Conservation (phyloP, 179 eudicot species). For the Patellifolia procumbens region DNA sequence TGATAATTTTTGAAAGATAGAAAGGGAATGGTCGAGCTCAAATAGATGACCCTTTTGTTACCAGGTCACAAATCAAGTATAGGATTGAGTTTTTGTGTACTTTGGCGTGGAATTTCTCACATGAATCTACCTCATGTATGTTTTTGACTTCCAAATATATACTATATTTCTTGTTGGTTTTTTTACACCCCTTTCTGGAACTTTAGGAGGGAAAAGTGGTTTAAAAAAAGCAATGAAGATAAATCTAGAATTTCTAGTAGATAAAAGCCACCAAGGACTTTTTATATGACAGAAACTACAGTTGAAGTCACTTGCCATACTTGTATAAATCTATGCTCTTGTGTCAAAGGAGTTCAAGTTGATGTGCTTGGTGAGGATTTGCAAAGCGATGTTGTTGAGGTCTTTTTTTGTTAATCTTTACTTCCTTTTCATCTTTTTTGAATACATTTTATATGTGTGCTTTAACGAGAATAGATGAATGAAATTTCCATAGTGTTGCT, state of each 20-base stretch:
- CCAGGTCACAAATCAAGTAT: not conserved
- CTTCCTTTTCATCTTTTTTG: not conserved
- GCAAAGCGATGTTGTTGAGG: conserved; percentile 69
- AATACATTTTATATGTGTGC: not conserved
- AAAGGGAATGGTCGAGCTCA: not conserved
- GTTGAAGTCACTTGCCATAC: too few species aligned
- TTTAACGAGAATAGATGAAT: not conserved
- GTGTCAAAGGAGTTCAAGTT: conserved; percentile 75
- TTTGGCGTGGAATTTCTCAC: too few species aligned
- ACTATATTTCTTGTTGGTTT: too few species aligned
- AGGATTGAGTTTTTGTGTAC: not conserved
- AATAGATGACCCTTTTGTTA: not conserved
- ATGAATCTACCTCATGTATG: too few species aligned
- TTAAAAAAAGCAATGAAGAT: too few species aligned
- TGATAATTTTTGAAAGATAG: not conserved
- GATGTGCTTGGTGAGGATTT: conserved; percentile 95
- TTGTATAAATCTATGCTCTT: too few species aligned
- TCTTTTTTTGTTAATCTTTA: conserved; percentile 11
- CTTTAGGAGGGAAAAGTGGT: too few species aligned
- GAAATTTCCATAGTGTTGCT: not conserved
- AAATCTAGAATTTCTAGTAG: too few species aligned
- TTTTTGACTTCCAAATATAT: too few species aligned
- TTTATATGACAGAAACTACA: too few species aligned
- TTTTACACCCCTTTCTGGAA: too few species aligned
- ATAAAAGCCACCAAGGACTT: too few species aligned